Evolutionary conservation across 164 flowering plant genomes (phyloP).

Genomic region (Chloranthus sessilifolius): DNA sequence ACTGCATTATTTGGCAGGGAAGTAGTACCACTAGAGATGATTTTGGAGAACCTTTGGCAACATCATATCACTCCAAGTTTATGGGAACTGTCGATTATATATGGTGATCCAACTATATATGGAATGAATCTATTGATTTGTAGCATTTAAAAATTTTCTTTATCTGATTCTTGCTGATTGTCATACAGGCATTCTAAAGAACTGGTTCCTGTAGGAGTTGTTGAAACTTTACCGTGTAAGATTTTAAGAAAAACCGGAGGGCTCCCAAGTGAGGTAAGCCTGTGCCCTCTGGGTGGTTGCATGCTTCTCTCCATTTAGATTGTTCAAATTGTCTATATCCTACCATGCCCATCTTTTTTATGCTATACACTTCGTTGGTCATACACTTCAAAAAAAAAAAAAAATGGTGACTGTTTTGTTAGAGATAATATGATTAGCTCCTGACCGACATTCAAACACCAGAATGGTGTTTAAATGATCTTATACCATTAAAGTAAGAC

Average conservation of each 20-base stretch:
- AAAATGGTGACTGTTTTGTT: no score
- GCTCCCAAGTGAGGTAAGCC: constrained; percentile 67
- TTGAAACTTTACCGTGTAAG: constrained; percentile 61
- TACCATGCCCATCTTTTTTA: no score
- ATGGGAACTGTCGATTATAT: constrained; percentile 89
- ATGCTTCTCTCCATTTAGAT: no score
- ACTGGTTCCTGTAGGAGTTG: constrained; percentile 67
- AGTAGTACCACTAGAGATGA: constrained; percentile 45
- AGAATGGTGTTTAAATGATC: no score
- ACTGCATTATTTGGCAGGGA: no score
- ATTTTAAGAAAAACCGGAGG: constrained; percentile 48
- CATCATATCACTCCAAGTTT: constrained; percentile 67
- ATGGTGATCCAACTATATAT: constrained; percentile 36
- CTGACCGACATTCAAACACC: no score
- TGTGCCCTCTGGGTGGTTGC: not conserved
- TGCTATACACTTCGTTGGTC: no score
- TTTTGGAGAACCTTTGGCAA: constrained; percentile 73
- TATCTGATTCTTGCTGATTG: constrained; percentile 13
- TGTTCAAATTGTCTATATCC: no score
- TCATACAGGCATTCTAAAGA: constrained; percentile 60
- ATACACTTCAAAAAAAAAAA: no score
- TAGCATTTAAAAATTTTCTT: constrained; percentile 3
- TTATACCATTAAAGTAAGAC: no score
- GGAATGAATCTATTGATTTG: not conserved
- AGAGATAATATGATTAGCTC: no score